Conservation (phyloP, 2,329 filamentous ascomycete genomes). For the Trichoderma sp. region DNA sequence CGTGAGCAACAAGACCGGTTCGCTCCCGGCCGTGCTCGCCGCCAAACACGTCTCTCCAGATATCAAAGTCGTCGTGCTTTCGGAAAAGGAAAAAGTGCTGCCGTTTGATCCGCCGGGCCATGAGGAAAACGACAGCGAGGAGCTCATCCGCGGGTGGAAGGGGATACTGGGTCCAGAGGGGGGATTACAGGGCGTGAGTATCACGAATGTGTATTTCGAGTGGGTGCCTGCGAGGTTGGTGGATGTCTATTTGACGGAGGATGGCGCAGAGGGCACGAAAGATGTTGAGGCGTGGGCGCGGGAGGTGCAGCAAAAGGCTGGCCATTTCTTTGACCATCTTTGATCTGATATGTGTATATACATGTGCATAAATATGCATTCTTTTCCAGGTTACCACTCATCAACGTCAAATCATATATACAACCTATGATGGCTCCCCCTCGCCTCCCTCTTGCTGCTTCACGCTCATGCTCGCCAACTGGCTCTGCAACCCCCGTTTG, state of each 20-base stretch:
- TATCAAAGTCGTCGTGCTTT: constrained; percentile 55
- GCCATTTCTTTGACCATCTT: constrained; percentile 46
- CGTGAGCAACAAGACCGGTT: constrained; percentile 68
- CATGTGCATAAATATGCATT: not conserved
- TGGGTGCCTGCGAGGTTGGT: constrained; percentile 56
- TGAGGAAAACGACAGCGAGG: constrained; percentile 52
- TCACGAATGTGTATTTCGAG: constrained; percentile 61
- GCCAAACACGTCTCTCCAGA: constrained; percentile 50
- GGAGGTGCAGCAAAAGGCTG: constrained; percentile 39
- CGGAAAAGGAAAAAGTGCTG: constrained; percentile 62
- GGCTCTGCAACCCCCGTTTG: constrained; percentile 65
- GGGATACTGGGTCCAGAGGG: constrained; percentile 17
- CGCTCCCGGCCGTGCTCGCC: constrained; percentile 58
- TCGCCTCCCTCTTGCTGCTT: constrained; percentile 29
- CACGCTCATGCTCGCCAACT: constrained; percentile 47
- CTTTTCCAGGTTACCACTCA: not conserved
- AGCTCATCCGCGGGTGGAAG: constrained; percentile 53
- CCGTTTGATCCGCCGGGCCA: constrained; percentile 45
- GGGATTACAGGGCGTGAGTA: constrained; percentile 29
- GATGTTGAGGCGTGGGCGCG: constrained; percentile 45
- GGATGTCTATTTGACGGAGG: constrained; percentile 57
- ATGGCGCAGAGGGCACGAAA: constrained; percentile 44
- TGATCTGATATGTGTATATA: constrained; percentile 26
- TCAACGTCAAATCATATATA: not conserved
- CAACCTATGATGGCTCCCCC: constrained; percentile 24